Evolutionary conservation across 306 rosid species (phyloP).

Genomic region (Coriaria nepalensis): DNA sequence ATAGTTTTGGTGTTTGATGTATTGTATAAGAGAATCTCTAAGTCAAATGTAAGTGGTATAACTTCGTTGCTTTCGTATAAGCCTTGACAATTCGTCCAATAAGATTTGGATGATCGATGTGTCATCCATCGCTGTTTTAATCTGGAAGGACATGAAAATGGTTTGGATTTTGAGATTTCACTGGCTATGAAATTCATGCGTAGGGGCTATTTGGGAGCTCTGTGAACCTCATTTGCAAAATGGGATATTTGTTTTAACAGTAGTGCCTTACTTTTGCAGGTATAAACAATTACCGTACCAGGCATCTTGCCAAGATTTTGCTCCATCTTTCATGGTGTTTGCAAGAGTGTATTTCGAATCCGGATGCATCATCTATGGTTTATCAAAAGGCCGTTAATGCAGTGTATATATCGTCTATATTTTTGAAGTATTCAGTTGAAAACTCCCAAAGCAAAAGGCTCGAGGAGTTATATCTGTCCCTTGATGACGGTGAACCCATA

Average conservation of each 20-base stretch:
- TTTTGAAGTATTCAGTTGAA: conserved; percentile 79
- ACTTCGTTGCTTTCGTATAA: too few relatives aligned
- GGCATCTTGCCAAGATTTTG: conserved; percentile 89
- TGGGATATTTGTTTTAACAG: too few relatives aligned
- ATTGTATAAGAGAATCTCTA: too few relatives aligned
- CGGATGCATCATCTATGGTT: conserved; percentile 43
- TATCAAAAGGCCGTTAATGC: conserved; percentile 81
- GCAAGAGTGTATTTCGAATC: conserved; percentile 58
- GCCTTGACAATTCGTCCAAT: too few relatives aligned
- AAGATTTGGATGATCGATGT: too few relatives aligned
- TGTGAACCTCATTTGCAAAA: conserved; percentile 1
- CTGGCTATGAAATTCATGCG: not conserved
- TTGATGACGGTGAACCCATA: conserved; percentile 44
- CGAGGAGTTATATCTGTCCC: conserved; percentile 44
- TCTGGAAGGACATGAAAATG: too few relatives aligned
- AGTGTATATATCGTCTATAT: conserved; percentile 61
- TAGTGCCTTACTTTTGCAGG: conserved; percentile 33
- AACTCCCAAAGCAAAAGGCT: conserved; percentile 33
- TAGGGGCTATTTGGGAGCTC: conserved; percentile 8
- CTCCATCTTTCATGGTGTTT: conserved; percentile 72
- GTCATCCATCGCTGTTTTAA: too few relatives aligned
- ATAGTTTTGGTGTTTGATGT: conserved; percentile 5
- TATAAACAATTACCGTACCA: conserved; percentile 57
- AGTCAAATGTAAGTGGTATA: too few relatives aligned
- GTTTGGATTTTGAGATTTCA: not conserved